phyloP scores from a whole-genome alignment of 768 basidiomycete species.

The Podaxis sp. region DNA sequence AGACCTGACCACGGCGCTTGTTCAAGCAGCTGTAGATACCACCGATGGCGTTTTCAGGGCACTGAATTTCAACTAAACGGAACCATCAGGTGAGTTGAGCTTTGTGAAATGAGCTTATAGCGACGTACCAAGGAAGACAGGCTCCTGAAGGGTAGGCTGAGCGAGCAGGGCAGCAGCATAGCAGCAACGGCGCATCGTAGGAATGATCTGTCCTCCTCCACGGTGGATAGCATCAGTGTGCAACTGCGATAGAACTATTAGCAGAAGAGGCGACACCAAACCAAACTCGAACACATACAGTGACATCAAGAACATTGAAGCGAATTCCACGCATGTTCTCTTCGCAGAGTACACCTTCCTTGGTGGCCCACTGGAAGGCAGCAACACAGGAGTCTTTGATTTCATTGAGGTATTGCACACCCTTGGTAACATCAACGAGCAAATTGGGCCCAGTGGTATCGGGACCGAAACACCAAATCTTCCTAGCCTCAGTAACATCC shows the following conservation, averaged over 20 bases:
- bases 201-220: constrained; percentile 98
- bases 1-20: constrained; percentile 97
- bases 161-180: constrained; percentile 96
- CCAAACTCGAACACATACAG: constrained; percentile 46
- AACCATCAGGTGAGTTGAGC: neutral
- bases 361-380: constrained; percentile 99
- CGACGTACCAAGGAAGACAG: constrained; percentile 80
- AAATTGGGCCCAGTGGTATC: constrained; percentile 97
- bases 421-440: constrained; percentile 97
- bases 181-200: constrained; percentile 91
- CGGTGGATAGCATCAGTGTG: constrained; percentile 99
- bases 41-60: constrained; percentile 95
- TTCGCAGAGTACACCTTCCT: constrained; percentile 94
- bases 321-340: constrained; percentile 99
- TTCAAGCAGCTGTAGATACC: constrained; percentile 94
- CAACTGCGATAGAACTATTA: constrained; percentile 43
- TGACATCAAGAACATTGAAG: constrained; percentile 93
- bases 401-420: constrained; percentile 98
- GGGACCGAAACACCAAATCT: constrained; percentile 99
- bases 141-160: constrained; percentile 89
- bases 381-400: constrained; percentile 99
- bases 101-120: neutral
- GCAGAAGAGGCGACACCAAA: neutral
- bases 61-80: constrained; percentile 86
- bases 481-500: constrained; percentile 99